Base-by-base conservation (phyloP, 106 monocot genomes). In the Cymbidium sinense region DNA sequence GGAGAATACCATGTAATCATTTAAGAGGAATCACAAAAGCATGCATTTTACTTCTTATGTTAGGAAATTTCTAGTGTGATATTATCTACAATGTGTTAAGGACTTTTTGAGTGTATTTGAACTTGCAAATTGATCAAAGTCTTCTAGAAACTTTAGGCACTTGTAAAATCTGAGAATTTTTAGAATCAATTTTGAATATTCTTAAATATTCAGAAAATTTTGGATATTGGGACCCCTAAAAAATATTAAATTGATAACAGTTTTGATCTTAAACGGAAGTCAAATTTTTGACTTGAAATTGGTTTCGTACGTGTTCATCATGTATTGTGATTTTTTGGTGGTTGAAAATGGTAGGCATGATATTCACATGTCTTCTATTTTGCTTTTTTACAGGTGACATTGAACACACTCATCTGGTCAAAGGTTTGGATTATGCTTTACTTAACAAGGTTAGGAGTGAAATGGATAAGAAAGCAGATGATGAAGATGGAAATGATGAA, bases 401-500 rank as follows among this genome's bases (percentile, higher is more conserved):
- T 64, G 98, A 98, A 62, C 98, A 98, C 70, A 98, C 98, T 36
- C 96, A 98, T 83, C 83, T 98, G 83, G 98, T 98, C 70, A 98
- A 98, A 82, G 98, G 98, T 51, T 86, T 98, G 81, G 98, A 98
- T 88, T 98, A 92, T 87, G 98, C 98, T 79, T 83, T 98, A 64
- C 98, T 98, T 64, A 70, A 98, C 86, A 98, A 98, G 84, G 82
- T 94, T 51, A 86, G 91, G 79, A 98, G 94, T 87, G 98, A 98
- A 84, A 90, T 94, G 75, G 90, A 92, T 30, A 98, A 94, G 87
- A 88, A 94, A 75, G 83, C 92, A 78, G 98, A 94, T 76, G 82
- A 43, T 76, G 98, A 92, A 65, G 98, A 94, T 76, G 90, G 80
- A 71, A 84, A 78, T 11, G 94, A 94, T 83, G 86, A 82, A 58